Base-by-base conservation (phyloP, 352 stramenopile species). In the Blastocystis sp. region DNA sequence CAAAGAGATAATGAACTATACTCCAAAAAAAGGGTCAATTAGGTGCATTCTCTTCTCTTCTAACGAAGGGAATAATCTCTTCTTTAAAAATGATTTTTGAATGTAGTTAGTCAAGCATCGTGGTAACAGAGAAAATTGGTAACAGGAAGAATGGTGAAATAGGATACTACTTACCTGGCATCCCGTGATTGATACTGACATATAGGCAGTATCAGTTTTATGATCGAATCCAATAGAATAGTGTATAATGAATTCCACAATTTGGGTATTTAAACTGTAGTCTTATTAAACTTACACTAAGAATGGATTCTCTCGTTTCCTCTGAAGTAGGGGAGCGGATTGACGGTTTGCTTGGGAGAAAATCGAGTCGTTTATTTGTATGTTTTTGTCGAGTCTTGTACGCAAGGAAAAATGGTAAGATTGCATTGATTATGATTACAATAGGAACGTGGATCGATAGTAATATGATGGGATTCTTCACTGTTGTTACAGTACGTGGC, bases 291-390 rank as follows among this genome's bases (percentile, higher is more conserved):
- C 53, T 55, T 50, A 13, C 53, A 47, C 53, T 55, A 1, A 45
- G 11, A 63, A 80, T 80, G 70, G 47, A 37, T n/a, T 80, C 70
- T 64, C 26, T 80, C 7, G 70, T 37, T 53, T 53, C 70, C 20
- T 13, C 20, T n/a, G 70, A 80, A 61, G 70, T 80, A 18, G 64
- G 64, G 23, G 7, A 80, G 54, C 62, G 56, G 70, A 80, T 80
- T 9, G 56, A 41, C 2, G 20, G 41, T 18, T 47, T 80, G 18
- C 34, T 80, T 29, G 70, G 70, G 13, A 80, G 64, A 39, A 23
- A 34, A 43, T 80, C 70, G 8, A 80, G 70, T 20, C 43, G 20
- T 47, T 26, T 80, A 20, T 80, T 80, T 64, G 43, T 80, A 39
- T 64, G 43, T 61, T 80, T 80, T 43, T 61, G 39, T 23, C 70